These are phyloP conservation scores for Inga oerstediana DNA, from an alignment of 306 rosid species.

Conservation along the genomic window DNA sequence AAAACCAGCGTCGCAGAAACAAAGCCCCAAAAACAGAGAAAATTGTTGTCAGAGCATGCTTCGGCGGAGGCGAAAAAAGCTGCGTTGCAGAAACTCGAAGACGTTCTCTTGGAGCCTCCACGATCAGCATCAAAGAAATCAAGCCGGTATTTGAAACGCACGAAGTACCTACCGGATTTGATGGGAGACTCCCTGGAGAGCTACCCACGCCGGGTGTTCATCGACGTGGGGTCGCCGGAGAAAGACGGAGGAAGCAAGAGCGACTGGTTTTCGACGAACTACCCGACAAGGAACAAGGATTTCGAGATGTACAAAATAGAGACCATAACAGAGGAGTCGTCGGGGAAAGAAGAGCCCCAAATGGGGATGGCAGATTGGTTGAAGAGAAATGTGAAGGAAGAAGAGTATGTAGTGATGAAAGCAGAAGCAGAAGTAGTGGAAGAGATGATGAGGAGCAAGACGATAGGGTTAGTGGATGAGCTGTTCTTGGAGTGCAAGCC, in stretches of 20 bases:
- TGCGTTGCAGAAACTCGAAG: constrained; percentile 69
- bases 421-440: constrained; percentile 82
- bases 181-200: constrained; percentile 74
- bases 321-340: constrained; percentile 38
- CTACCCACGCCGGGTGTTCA: constrained; percentile 71
- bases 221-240: constrained; percentile 62
- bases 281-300: constrained; percentile 68
- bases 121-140: constrained; percentile 69
- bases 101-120: constrained; percentile 81
- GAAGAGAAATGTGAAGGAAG: constrained; percentile 63
- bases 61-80: constrained; percentile 54
- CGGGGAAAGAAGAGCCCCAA: constrained; percentile 36
- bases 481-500: constrained; percentile 91
- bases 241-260: constrained; percentile 56
- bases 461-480: constrained; percentile 67
- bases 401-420: constrained; percentile 89
- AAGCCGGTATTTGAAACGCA: constrained; percentile 49
- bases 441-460: constrained; percentile 60
- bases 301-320: constrained; percentile 72
- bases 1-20: constrained; percentile 22
- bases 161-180: constrained; percentile 65
- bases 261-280: constrained; percentile 56
- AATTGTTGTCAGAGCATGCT: constrained; percentile 39
- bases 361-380: constrained; percentile 72
- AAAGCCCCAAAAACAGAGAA: constrained; percentile 33